Base-by-base conservation (phyloP, 23 red algal genomes). In the Gracilaria vermiculophylla region DNA sequence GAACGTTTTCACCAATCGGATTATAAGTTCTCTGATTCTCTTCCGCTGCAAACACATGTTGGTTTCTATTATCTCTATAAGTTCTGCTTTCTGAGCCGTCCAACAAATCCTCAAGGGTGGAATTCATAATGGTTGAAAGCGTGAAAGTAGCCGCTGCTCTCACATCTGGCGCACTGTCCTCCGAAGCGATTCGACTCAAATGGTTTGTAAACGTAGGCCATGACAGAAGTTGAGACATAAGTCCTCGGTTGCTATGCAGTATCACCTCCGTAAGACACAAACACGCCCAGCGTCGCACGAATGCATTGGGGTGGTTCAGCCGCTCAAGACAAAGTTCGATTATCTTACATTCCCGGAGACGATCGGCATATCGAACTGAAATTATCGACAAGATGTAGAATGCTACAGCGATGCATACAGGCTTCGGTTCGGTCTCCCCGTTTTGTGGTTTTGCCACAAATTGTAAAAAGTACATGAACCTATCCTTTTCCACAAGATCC, bases 351-450 rank as follows among this genome's bases (percentile, higher is more conserved):
- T 57, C 21, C 14, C 55, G 50, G 47, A 81, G 76, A 48, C 85
- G 92, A 77, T 83, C 55, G 11, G 55, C 88, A 37, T 86, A 43
- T 36, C 84, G 37, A 37, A 35, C 62, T 3, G 90, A 77, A 34
- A 99, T 86, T 2, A 82, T 49, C 16, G 87, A 84, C 73, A 99
- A 47, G 4, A 99, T 93, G 70, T 90, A 99, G 9, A 93, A 66
- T 41, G 97, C 93, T 17, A 92, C 62, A 2, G 92, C 89, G 31
- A 94, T 32, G 78, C 87, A 80, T 27, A 89, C 90, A 29, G 89
- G 85, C 29, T 62, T 77, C n/a, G 77, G 53, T 33, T 78, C 58
- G 40, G 41, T 42, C 10, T 56, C 65, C 44, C 34, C 35, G 43
- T 45, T 45, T 41, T 94, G 78, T 29, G 53, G 53, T 33, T 84